A percentile compares a stretch with the other conserved stretches of the same genome.
Conservation (phyloP, 1,284 basidiomycete species). For the Rugiboletus extremiorientalis region DNA sequence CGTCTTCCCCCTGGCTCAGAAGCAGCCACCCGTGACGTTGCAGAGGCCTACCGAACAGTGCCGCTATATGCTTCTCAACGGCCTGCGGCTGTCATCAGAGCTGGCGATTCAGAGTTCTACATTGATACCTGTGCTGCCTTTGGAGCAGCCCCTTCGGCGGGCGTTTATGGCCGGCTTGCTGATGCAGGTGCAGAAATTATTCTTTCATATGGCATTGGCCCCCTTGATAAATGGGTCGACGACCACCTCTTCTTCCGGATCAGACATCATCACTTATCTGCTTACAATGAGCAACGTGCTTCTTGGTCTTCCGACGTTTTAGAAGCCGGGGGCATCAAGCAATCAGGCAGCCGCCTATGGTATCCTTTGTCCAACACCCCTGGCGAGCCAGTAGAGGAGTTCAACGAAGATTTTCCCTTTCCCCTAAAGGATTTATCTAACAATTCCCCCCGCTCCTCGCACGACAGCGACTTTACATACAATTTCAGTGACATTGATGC, state of each 20-base stretch:
- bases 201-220: neutral
- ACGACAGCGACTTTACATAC: neutral
- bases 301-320: too few species aligned
- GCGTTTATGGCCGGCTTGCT: neutral
- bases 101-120: neutral
- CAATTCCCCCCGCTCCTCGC: too few species aligned
- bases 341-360: neutral
- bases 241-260: neutral
- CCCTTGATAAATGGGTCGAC: neutral
- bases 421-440: too few species aligned
- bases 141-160: neutral
- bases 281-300: neutral
- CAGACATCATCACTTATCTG: fast-evolving
- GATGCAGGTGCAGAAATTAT: conserved; percentile 24
- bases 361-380: too few species aligned
- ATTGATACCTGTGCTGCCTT: neutral
- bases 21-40: neutral
- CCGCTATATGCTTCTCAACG: neutral
- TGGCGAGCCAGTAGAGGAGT: too few species aligned
- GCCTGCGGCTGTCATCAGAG: too few species aligned
- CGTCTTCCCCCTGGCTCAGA: neutral
- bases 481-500: neutral
- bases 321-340: too few species aligned
- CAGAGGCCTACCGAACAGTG: neutral
- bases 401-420: too few species aligned